These are phyloP conservation scores for Macrolepiota fuliginosa DNA, from an alignment of 768 basidiomycete genomes.

Conservation along the genomic window DNA sequence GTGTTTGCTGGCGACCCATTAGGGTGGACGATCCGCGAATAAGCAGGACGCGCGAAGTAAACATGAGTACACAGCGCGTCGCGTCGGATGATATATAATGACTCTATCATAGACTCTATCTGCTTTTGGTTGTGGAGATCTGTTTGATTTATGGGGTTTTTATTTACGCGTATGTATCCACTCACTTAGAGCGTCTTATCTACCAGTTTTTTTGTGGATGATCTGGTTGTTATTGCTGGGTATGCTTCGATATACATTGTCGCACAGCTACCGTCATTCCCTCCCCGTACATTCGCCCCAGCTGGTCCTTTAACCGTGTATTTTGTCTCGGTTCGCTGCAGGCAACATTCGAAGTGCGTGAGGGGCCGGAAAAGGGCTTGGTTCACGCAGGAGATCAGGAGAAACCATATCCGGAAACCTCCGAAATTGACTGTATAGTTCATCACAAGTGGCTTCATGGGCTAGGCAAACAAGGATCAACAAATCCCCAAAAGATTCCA, in stretches of 20 bases:
- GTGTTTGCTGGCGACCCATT: slow-evolving; percentile 76
- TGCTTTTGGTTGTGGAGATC: background rate
- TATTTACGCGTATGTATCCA: background rate
- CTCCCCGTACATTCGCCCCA: no score
- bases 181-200: background rate
- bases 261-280: no score
- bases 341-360: no score
- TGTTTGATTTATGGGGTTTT: background rate
- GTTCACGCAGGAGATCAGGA: background rate
- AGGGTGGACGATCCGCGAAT: slow-evolving; percentile 23
- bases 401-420: slow-evolving; percentile 21
- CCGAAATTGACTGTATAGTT: slow-evolving; percentile 44
- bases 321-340: no score
- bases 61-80: slow-evolving; percentile 48
- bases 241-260: background rate
- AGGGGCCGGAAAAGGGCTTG: background rate
- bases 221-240: background rate
- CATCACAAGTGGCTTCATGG: slow-evolving; percentile 32
- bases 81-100: slow-evolving; percentile 17
- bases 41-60: slow-evolving; percentile 36
- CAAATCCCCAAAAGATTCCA: slow-evolving; percentile 31
- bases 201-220: no score
- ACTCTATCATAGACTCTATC: background rate
- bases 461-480: slow-evolving; percentile 40
- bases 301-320: no score